phyloP scores from a whole-genome alignment of 345 rosid genomes.

The Sonneratia caseolaris region DNA sequence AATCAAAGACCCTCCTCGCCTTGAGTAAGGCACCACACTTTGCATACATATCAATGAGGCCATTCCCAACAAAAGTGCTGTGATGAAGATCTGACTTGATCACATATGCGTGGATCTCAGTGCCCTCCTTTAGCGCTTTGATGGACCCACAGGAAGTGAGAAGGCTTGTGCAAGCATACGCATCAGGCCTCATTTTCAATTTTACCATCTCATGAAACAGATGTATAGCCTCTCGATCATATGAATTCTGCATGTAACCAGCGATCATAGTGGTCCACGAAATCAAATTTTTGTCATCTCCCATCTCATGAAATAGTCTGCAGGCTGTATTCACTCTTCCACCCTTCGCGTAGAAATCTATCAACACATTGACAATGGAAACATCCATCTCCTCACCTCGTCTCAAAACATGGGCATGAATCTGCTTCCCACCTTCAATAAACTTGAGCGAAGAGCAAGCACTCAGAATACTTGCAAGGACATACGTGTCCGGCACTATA shows the following conservation, averaged over 20 bases:
- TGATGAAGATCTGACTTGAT: constrained; percentile 45
- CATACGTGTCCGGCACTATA: constrained; percentile 39
- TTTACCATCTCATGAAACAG: constrained; percentile 39
- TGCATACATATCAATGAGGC: constrained; percentile 66
- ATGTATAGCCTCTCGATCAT: constrained; percentile 43
- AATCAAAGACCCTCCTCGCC: constrained; percentile 50
- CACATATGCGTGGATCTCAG: constrained; percentile 54
- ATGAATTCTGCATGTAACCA: constrained; percentile 58
- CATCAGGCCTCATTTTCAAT: constrained; percentile 43
- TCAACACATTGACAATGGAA: constrained; percentile 48
- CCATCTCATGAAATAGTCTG: constrained; percentile 43
- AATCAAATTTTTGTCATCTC: constrained; percentile 32
- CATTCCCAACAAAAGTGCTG: constrained; percentile 49
- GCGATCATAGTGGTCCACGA: constrained; percentile 69
- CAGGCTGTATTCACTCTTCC: constrained; percentile 36
- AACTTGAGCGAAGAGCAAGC: constrained; percentile 47
- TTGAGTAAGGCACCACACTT: constrained; percentile 45
- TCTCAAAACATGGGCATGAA: constrained; percentile 58
- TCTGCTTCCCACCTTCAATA: constrained; percentile 55
- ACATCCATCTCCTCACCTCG: constrained; percentile 47
- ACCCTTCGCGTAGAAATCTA: constrained; percentile 56
- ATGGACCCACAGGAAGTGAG: constrained; percentile 67
- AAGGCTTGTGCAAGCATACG: constrained; percentile 55
- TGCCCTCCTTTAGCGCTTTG: constrained; percentile 39
- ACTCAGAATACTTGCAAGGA: constrained; percentile 48